Base-by-base conservation (phyloP, 257 asterid genomes). In the Thymus quinquecostatus region DNA sequence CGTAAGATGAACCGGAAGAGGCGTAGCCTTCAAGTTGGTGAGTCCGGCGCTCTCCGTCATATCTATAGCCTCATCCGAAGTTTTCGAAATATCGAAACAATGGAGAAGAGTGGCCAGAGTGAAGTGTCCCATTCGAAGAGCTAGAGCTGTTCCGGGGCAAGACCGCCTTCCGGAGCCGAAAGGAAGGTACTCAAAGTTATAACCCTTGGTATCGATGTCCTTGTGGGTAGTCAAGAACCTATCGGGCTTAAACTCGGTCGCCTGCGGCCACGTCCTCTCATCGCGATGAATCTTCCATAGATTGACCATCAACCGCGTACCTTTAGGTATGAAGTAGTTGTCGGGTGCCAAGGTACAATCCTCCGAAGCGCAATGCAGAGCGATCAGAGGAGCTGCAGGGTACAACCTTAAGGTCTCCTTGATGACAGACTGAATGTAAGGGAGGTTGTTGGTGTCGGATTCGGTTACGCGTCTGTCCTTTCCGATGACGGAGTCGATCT, bases 321-420 rank as follows among this genome's bases (percentile, higher is more conserved):
- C 80, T 3, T 53, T 3, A 54, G 80, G 67, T 5, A 75, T 75
- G n/a, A 44, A 41, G 67, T 75, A 54, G 2, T 64, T 34, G 3
- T 34, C 74, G 0, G 75, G 45, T 1, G 75, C 55, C 53, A 75
- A 14, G 53, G 71, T 61, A 10, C 80, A 75, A 27, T 69, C 80
- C 69, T 69, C 71, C 3, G 38, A 34, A 1, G 38, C 38, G 64
- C 73, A 48, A 5, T n/a, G 76, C 48, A 5, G 76, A 57, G 28
- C 6, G 81, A 34, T 34, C 9, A 56, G 41, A 0, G 81, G 81
- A 0, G 58, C n/a, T 12, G 77, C 69, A 0, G 81, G 81, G 34
- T 77, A 77, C 50, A 77, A 5, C 64, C 81, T 64, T 5, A 76
- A n/a, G 49, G 80, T 76, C 55, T 76, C 80, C 36, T 76, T 70